Conservation (phyloP, 2,329 filamentous ascomycete species). For the Apiospora koreana region DNA sequence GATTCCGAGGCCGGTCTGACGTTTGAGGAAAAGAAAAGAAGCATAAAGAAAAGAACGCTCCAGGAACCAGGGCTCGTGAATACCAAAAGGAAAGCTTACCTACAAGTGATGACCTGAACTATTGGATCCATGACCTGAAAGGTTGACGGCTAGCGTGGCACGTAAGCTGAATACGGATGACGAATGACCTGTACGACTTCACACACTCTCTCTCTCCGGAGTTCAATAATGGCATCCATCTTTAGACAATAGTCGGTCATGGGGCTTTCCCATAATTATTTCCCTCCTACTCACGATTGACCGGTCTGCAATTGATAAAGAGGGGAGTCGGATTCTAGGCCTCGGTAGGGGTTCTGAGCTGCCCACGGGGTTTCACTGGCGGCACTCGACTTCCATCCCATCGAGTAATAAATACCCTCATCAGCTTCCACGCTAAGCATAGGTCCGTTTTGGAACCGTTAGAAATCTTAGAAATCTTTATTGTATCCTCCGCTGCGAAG, state of each 20-base stretch:
- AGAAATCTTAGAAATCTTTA: background rate
- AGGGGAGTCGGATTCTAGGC: background rate
- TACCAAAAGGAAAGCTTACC: background rate
- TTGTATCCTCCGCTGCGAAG: background rate
- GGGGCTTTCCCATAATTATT: background rate
- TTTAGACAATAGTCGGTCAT: background rate
- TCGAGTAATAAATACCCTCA: background rate
- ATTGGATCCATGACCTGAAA: background rate
- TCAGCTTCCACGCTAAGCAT: background rate
- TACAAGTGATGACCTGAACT: background rate
- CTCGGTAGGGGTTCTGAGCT: background rate
- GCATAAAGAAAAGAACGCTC: background rate
- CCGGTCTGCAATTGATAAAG: background rate
- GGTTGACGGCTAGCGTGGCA: background rate
- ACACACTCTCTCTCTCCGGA: background rate
- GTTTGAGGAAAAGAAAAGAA: background rate
- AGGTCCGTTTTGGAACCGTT: slow-evolving; percentile 1
- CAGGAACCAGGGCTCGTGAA: background rate
- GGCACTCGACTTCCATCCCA: background rate
- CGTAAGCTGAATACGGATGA: background rate
- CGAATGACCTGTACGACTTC: background rate
- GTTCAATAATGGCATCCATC: background rate
- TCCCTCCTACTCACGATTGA: background rate
- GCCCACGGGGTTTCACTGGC: background rate
- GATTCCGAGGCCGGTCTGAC: background rate